Percentiles rank a stretch among this genome's conserved stretches.
Conservation (phyloP, 2,329 filamentous ascomycete genomes). For the Fusarium cyanostomum region DNA sequence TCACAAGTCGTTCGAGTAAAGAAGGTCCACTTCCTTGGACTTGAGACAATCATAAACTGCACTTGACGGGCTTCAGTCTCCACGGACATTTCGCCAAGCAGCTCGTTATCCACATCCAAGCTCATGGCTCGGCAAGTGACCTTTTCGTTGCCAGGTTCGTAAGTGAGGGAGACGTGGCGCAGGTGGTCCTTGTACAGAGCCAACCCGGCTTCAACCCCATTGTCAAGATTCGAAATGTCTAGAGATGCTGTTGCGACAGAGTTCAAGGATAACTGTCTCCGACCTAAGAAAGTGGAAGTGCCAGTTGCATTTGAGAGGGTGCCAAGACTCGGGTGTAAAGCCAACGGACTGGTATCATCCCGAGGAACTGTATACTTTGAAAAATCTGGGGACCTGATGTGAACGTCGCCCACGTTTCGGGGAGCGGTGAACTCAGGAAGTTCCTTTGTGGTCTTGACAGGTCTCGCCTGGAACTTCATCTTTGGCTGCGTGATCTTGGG, state of each 20-base stretch:
- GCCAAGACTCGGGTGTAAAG: neutral
- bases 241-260: constrained; percentile 15
- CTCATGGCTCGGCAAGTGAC: neutral
- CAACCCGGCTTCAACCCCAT: constrained; percentile 5
- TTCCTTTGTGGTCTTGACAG: neutral
- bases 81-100: neutral
- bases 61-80: neutral
- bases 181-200: constrained; percentile 22
- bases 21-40: constrained; percentile 11
- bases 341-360: neutral
- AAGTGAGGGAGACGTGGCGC: constrained; percentile 11
- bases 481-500: constrained; percentile 10
- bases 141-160: neutral
- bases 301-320: constrained; percentile 7
- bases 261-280: constrained; percentile 10
- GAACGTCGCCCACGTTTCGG: constrained; percentile 2
- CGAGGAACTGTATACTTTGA: constrained; percentile 4
- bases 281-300: constrained; percentile 12
- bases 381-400: constrained; percentile 13
- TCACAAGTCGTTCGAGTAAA: neutral
- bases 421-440: neutral
- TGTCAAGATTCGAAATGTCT: neutral
- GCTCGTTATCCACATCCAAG: neutral
- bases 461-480: constrained; percentile 7
- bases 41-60: constrained; percentile 2